Evolutionary conservation across 208 protist species (phyloP).

Genomic region (Blechomonas ayalai): DNA sequence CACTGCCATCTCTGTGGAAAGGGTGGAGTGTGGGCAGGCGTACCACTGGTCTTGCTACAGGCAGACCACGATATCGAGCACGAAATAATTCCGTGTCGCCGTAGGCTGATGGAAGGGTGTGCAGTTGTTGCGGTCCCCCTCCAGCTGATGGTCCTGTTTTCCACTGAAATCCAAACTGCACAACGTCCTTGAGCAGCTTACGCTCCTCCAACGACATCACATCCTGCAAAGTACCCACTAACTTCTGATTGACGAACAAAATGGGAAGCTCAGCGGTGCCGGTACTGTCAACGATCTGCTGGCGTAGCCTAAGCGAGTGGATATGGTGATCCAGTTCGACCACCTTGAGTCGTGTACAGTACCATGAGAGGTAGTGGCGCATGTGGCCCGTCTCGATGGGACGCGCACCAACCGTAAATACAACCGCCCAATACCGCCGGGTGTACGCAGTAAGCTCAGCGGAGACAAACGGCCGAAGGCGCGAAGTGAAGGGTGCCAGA

Average conservation of each 20-base stretch:
- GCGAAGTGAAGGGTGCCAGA: slow-evolving; percentile 6
- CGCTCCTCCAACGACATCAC: slow-evolving; percentile 57
- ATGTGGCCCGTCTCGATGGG: slow-evolving; percentile 78
- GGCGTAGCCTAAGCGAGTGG: slow-evolving; percentile 39
- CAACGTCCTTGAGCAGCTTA: slow-evolving; percentile 73
- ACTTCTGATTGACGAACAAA: slow-evolving; percentile 78
- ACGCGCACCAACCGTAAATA: slow-evolving; percentile 68
- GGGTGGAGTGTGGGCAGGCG: slow-evolving; percentile 69
- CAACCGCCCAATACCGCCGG: slow-evolving; percentile 73
- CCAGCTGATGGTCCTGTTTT: slow-evolving; percentile 28
- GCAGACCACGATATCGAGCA: slow-evolving; percentile 66
- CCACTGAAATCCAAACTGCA: slow-evolving; percentile 90
- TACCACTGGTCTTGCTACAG: slow-evolving; percentile 59
- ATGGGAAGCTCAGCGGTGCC: slow-evolving; percentile 55
- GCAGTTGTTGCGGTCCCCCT: slow-evolving; percentile 30
- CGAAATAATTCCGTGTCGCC: slow-evolving; percentile 76
- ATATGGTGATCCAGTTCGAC: slow-evolving; percentile 86
- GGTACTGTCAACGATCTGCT: slow-evolving; percentile 28
- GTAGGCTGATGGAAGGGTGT: slow-evolving; percentile 60
- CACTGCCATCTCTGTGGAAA: slow-evolving; percentile 15
- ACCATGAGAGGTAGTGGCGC: slow-evolving; percentile 85
- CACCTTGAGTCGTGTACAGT: slow-evolving; percentile 77
- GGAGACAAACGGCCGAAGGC: slow-evolving; percentile 61
- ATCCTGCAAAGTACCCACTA: slow-evolving; percentile 68
- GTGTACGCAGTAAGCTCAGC: slow-evolving; percentile 52